Conservation (phyloP, 495 filamentous ascomycete species). For the Daldinia decipiens region DNA sequence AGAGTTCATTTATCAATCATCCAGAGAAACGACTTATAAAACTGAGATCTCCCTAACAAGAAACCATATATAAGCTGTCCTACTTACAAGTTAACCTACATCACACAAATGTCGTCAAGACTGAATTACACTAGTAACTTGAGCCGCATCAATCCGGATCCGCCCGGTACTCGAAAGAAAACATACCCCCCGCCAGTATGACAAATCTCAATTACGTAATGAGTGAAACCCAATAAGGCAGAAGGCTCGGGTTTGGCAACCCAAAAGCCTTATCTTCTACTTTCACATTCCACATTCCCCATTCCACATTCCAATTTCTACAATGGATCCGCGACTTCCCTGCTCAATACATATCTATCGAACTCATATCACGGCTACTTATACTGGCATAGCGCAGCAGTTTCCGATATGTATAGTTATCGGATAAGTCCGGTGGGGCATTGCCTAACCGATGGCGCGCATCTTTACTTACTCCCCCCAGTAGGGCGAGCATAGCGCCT, state of each 20-base stretch:
- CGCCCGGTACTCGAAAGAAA: background rate
- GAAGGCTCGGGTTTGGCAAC: background rate
- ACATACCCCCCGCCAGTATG: conserved; percentile 3
- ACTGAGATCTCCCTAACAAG: background rate
- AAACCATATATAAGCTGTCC: background rate
- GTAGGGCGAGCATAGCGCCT: background rate
- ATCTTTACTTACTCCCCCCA: background rate
- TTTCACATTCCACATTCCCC: background rate
- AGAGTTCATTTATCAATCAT: background rate
- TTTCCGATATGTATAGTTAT: background rate
- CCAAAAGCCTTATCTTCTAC: conserved; percentile 2
- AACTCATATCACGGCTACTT: background rate
- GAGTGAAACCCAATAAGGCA: background rate
- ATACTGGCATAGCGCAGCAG: background rate
- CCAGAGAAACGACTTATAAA: background rate
- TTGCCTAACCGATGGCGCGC: background rate
- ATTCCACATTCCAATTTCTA: background rate
- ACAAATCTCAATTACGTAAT: conserved; percentile 2
- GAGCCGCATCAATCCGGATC: background rate
- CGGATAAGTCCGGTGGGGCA: background rate
- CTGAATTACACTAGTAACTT: no score
- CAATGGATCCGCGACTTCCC: background rate
- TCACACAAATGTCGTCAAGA: background rate
- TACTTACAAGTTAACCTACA: no score
- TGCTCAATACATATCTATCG: background rate